These are phyloP conservation scores for Melanomma pulvis-pyrius DNA, from an alignment of 495 filamentous ascomycete species.

Conservation along the genomic window DNA sequence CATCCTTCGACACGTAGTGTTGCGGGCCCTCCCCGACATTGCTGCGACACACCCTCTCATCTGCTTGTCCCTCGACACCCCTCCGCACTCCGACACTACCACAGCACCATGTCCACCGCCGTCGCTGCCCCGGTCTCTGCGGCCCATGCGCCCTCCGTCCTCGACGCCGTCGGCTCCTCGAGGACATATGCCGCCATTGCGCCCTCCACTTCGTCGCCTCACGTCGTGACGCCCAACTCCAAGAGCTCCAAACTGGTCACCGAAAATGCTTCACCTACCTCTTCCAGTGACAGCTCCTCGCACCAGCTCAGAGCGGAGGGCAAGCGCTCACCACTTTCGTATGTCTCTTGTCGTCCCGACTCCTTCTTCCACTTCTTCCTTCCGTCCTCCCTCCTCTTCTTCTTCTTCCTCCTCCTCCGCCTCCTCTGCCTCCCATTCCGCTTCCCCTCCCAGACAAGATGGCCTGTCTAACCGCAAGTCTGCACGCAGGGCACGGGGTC, in stretches of 20 bases:
- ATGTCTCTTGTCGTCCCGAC: conserved; percentile 44
- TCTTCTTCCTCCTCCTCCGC: conserved; percentile 6
- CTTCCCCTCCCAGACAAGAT: conserved; percentile 33
- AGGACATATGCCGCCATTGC: conserved; percentile 42
- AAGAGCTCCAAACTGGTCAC: conserved; percentile 26
- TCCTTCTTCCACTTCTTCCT: conserved; percentile 8
- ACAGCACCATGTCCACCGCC: conserved; percentile 35
- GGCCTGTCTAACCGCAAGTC: conserved; percentile 26
- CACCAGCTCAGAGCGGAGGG: conserved; percentile 45
- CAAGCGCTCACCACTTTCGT: conserved; percentile 59
- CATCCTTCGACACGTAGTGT: conserved; percentile 31
- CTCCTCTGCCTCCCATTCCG: conserved; percentile 15
- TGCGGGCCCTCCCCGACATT: conserved; percentile 12
- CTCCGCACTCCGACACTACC: conserved; percentile 4
- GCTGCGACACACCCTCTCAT: conserved; percentile 25
- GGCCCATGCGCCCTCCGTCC: conserved; percentile 31
- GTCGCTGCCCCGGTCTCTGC: conserved; percentile 38
- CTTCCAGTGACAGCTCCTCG: conserved; percentile 41
- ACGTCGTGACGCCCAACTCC: conserved; percentile 36
- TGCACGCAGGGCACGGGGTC: conserved; percentile 41
- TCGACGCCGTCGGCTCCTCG: conserved; percentile 21
- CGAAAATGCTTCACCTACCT: conserved; percentile 38
- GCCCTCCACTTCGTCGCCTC: conserved; percentile 37
- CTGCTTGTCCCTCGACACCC: background rate
- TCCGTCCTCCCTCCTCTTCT: conserved; percentile 6